Percentiles rank a stretch among this genome's conserved stretches.
phyloP scores from a whole-genome alignment of 2,329 filamentous ascomycete genomes.

The Trichophyton verrucosum region DNA sequence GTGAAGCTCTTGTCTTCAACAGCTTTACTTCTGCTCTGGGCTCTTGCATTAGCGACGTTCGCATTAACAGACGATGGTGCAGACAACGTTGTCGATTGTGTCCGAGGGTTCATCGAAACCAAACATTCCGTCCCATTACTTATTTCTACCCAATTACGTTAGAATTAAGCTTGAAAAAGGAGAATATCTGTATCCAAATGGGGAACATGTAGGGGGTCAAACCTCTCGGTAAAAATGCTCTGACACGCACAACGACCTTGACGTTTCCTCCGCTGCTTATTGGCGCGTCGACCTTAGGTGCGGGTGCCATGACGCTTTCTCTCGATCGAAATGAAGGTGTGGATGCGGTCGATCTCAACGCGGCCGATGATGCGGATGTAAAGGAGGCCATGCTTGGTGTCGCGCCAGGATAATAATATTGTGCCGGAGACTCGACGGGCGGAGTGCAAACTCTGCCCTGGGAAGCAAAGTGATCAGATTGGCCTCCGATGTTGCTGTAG shows the following conservation, averaged over 20 bases:
- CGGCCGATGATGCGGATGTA: slow-evolving; percentile 26
- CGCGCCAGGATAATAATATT: slow-evolving; percentile 23
- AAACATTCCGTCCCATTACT: slow-evolving; percentile 72
- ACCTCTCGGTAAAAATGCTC: slow-evolving; percentile 71
- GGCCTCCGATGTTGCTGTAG: slow-evolving; percentile 18
- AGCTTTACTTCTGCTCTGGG: slow-evolving; percentile 54
- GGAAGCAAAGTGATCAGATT: slow-evolving; percentile 7
- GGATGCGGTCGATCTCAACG: slow-evolving; percentile 52
- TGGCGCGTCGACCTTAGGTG: slow-evolving; percentile 32
- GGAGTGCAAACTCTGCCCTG: slow-evolving; percentile 7
- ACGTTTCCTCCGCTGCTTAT: slow-evolving; percentile 55
- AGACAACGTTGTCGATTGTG: slow-evolving; percentile 70
- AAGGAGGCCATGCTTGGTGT: slow-evolving; percentile 24
- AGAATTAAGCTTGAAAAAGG: slow-evolving; percentile 3
- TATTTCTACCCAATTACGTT: slow-evolving; percentile 47
- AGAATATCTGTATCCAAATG: background rate
- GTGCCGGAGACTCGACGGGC: slow-evolving; percentile 14
- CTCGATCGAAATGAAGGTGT: slow-evolving; percentile 65
- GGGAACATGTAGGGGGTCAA: slow-evolving; percentile 15
- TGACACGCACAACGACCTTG: slow-evolving; percentile 66
- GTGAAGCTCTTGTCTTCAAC: slow-evolving; percentile 84
- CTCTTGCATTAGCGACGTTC: slow-evolving; percentile 35
- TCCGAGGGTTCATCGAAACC: slow-evolving; percentile 78
- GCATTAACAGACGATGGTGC: slow-evolving; percentile 48
- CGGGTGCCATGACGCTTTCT: slow-evolving; percentile 50